Evolutionary conservation across 257 asterid genomes (phyloP).

Genomic region (Ligustrum vulgare): DNA sequence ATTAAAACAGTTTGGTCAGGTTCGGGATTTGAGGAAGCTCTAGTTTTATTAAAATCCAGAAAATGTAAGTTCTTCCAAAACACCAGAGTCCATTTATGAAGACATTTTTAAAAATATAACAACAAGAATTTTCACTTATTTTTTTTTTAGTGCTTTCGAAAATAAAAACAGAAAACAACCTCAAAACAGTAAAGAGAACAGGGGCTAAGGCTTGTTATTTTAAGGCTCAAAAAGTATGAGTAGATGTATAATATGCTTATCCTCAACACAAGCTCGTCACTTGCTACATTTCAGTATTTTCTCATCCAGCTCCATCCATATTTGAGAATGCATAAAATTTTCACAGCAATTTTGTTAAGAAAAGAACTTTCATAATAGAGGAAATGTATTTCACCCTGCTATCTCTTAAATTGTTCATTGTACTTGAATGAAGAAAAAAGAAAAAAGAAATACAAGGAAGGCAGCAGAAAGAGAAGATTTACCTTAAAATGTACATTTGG

Average conservation of each 20-base stretch:
- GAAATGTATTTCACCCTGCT: constrained; percentile 1
- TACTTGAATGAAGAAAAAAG: neutral
- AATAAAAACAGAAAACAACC: too few relatives aligned
- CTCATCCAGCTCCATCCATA: neutral
- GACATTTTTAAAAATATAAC: too few relatives aligned
- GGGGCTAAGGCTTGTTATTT: too few relatives aligned
- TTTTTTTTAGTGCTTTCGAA: too few relatives aligned
- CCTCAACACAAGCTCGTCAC: neutral
- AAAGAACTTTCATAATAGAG: neutral
- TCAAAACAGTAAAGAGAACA: too few relatives aligned
- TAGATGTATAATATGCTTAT: neutral
- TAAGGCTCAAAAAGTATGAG: neutral
- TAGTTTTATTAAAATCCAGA: too few relatives aligned
- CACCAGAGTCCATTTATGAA: too few relatives aligned
- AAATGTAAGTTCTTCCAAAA: too few relatives aligned
- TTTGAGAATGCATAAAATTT: neutral
- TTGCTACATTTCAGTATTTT: neutral
- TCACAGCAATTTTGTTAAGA: neutral
- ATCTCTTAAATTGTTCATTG: neutral
- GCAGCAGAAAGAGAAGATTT: constrained; percentile 32
- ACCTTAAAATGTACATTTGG: constrained; percentile 99
- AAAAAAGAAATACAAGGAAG: neutral
- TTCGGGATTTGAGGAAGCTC: too few relatives aligned
- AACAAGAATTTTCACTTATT: too few relatives aligned
- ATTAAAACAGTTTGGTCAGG: too few relatives aligned